Evolutionary conservation across 2,329 filamentous ascomycete genomes (phyloP), one percentile per base, ranked within the genome.

Genomic region (Hypoxylon sp.): DNA sequence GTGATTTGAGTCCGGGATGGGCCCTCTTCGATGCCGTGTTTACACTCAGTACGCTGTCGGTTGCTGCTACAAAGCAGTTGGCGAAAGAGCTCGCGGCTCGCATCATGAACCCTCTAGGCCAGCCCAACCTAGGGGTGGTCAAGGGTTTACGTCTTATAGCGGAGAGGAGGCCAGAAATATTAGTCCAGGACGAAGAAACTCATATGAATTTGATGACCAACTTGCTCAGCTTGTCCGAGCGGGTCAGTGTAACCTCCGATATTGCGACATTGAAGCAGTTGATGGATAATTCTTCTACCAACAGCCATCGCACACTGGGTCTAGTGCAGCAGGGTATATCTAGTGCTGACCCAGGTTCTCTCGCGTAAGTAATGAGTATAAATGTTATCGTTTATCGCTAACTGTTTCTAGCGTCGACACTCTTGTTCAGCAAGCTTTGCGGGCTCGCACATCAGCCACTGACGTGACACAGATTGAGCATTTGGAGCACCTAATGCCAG

Each of bases 271-370:
- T 89, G 20, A 82, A 79, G 11, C 72, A 78, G 0, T 72, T 84
- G 1, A 70, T 89, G 13, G 82, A 86, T 28, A 76, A 74, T 6
- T 77, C 80, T 15, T 74, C 75, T 0, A 73, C 76, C n/a, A 78
- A 77, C 13, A 79, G 79, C 10, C 75, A 80, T 1, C 82, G 84
- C 2, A 74, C 85, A 15, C 70, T 84, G 22, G 78, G 77, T 6
- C 83, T 89, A 6, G 81, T 89, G 6, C 83, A 85, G 58, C 78
- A 80, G 17, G 87, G 87, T 48, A 77, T 89, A 2, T 82, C 87
- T 56, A 77, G 73, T 8, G 83, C 81, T 1, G 78, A 78, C 0
- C 71, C 79, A 0, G 79, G 81, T 15, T 87, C 85, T 1, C 74
- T 89, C 1, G 79, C 80, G 82, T 85, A 79, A 72, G 82, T 75